A percentile compares a stretch with the other conserved stretches of the same genome.
These are phyloP conservation scores for Picea sitchensis DNA, from an alignment of 75 land plant species.

Conservation along the genomic window DNA sequence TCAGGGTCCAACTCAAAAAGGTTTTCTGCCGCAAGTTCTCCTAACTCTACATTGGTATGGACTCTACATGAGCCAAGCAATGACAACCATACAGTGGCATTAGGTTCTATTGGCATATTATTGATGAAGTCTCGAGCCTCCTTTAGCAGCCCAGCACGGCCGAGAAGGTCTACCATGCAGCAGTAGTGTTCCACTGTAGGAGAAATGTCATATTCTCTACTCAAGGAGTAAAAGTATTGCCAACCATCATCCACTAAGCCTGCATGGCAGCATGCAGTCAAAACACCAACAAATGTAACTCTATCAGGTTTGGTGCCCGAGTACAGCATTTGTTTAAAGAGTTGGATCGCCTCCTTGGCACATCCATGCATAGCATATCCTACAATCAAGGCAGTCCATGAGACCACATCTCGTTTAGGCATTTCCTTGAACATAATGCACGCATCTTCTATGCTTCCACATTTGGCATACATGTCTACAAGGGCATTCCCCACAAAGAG, in stretches of 20 bases:
- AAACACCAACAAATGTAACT: background rate
- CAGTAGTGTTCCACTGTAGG: background rate
- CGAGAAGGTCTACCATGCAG: slow-evolving; percentile 14
- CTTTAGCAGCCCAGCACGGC: slow-evolving; percentile 1
- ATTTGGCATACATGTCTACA: slow-evolving; percentile 42
- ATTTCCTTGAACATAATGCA: slow-evolving; percentile 18
- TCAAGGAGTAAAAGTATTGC: slow-evolving; percentile 5
- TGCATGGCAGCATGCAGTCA: background rate
- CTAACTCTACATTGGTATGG: background rate
- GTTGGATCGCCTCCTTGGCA: background rate
- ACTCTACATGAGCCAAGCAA: background rate
- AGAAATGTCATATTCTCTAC: background rate
- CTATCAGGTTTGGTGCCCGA: background rate
- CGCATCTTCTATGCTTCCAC: slow-evolving; percentile 28
- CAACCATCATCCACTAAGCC: background rate
- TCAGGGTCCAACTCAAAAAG: background rate
- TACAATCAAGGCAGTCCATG: slow-evolving; percentile 34
- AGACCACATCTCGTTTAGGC: slow-evolving; percentile 19
- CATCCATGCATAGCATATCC: slow-evolving; percentile 3
- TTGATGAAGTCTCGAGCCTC: slow-evolving; percentile 5
- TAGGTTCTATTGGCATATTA: background rate
- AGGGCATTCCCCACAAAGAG: slow-evolving; percentile 34
- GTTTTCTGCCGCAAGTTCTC: background rate
- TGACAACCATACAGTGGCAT: slow-evolving; percentile 9
- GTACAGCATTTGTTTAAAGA: background rate